Evolutionary conservation across 306 rosid genomes (phyloP), one percentile per base, ranked within the genome.

Genomic region (Vigna nakashimae): DNA sequence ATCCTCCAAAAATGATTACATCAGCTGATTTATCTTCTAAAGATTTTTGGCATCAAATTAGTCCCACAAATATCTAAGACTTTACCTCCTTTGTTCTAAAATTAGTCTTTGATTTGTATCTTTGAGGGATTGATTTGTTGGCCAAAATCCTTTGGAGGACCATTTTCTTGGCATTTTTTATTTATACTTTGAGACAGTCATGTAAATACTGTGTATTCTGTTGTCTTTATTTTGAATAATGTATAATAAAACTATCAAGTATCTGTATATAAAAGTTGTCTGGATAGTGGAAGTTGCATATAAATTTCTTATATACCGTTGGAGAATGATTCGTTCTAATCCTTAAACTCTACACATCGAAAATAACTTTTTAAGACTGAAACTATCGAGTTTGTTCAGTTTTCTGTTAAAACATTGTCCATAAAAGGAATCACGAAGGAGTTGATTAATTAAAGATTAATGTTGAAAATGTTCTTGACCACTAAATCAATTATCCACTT

Each of bases 221-320:
- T 75, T 34, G 28, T 26, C 28, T 26, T 26, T 26, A 26, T 26
- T 26, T 26, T 26, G 3, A 26, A 26, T 26, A 26, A 26, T 26
- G 28, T 26, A 26, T 26, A 26, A 26, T 26, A 26, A 26, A 26
- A 26, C 28, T 26, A 26, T 26, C 0, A 26, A 26, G 28, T 26
- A 2, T 26, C 28, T 26, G 28, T 26, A 26, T 26, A 26, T 26
- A 26, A 26, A 26, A 26, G 28, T 26, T 26, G 64, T 52, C 17
- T 62, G 34, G 9, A 77, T 60, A 9, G 79, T 70, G 46, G 26
- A 69, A 51, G 71, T 45, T 79, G 26, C 48, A 50, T 36, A 13
- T 4, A 38, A 69, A 48, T 52, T 7, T 68, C 63, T 55, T 62
- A 17, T 51, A 14, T 60, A 15, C 26, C 26, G 24, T 53, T 66